A percentile compares a stretch with the other conserved stretches of the same genome.
These are phyloP conservation scores for Microdochium bolleyi DNA, from an alignment of 2,329 filamentous ascomycete genomes.

Conservation along the genomic window DNA sequence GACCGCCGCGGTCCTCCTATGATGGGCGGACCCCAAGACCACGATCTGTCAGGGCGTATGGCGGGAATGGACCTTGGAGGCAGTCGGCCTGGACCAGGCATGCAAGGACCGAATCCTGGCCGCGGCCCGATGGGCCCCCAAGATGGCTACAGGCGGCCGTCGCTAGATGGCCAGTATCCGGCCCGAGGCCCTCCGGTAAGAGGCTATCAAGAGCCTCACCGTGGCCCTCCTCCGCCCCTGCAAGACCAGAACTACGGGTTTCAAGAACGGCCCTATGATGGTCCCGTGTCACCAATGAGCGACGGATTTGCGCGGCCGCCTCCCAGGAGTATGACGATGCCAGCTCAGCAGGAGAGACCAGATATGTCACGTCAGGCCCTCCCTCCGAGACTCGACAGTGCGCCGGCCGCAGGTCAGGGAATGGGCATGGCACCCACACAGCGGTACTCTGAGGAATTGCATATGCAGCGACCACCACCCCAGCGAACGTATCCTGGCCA, in stretches of 20 bases:
- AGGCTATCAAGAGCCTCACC: slow-evolving; percentile 26
- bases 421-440: slow-evolving; percentile 35
- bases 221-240: slow-evolving; percentile 20
- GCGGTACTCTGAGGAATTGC: slow-evolving; percentile 47
- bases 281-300: slow-evolving; percentile 23
- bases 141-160: slow-evolving; percentile 25
- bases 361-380: slow-evolving; percentile 25
- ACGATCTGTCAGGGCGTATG: slow-evolving; percentile 32
- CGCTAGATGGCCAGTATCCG: slow-evolving; percentile 21
- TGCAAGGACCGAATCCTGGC: slow-evolving; percentile 3
- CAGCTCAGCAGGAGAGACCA: slow-evolving; percentile 32
- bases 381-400: slow-evolving; percentile 31
- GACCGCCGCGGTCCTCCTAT: slow-evolving; percentile 13
- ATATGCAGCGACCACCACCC: slow-evolving; percentile 38
- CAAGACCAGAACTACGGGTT: slow-evolving; percentile 27
- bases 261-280: slow-evolving; percentile 26
- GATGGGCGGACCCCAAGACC: slow-evolving; percentile 18
- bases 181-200: slow-evolving; percentile 25
- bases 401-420: slow-evolving; percentile 35
- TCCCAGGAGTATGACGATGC: slow-evolving; percentile 55
- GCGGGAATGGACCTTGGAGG: slow-evolving; percentile 27
- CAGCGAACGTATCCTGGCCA: slow-evolving; percentile 43
- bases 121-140: slow-evolving; percentile 2
- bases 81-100: slow-evolving; percentile 7
- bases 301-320: slow-evolving; percentile 41